Evolutionary conservation across 78 protist genomes (phyloP).

Genomic region (Dictyostelium firmibasis): DNA sequence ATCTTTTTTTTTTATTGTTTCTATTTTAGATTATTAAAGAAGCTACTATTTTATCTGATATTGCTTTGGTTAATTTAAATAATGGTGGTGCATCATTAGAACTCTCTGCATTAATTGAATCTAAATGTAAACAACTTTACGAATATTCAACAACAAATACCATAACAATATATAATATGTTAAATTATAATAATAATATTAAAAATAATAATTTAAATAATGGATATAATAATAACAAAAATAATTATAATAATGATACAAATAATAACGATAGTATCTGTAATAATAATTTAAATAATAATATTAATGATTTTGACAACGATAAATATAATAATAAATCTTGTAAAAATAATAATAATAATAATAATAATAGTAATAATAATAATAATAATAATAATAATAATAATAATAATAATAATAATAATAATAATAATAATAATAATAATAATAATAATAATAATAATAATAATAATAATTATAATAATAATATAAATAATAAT

Average conservation of each 20-base stretch:
- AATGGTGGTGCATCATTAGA: not conserved
- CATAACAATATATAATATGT: not conserved
- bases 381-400: not conserved
- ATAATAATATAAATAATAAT: not conserved
- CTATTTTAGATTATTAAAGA: not conserved
- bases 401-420: not conserved
- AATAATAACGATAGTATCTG: no score
- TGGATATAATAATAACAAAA: no score
- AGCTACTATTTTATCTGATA: not conserved
- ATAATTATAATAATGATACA: no score
- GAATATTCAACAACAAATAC: not conserved
- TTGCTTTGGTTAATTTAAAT: not conserved
- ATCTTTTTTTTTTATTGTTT: no score
- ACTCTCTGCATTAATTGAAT: not conserved
- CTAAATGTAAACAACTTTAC: not conserved
- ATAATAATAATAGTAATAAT: not conserved
- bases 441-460: not conserved
- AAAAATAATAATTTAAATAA: no score
- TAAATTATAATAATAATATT: not conserved
- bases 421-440: not conserved
- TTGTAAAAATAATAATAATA: not conserved
- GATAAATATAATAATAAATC: not conserved
- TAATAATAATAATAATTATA: not conserved
- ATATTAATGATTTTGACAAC: not conserved
- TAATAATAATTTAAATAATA: not conserved